Evolutionary conservation across 805 yeast species (phyloP), one percentile per base, ranked within the genome.

Genomic region (Wickerhamomyces silvicola): DNA sequence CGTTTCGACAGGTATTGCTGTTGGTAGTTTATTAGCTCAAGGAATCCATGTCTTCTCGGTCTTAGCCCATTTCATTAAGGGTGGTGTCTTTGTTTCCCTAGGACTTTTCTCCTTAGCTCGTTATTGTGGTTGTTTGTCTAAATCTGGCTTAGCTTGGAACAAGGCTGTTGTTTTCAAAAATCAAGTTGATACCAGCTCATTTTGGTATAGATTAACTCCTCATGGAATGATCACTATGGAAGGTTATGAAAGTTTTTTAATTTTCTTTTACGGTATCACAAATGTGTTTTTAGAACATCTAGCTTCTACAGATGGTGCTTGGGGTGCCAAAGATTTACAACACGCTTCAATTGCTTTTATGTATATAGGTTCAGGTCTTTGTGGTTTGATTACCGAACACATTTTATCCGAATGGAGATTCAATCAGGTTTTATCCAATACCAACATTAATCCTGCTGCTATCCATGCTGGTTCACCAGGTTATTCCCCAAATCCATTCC

Each of bases 11-110:
- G 78, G 77, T 33, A 20, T 59, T 13, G 84, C 86, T 6, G 78
- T 81, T 6, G 81, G 83, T 27, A 72, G 70, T 33, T 52, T 79
- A 24, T 57, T 87, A 48, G 97, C 95, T 24, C 60, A 72, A 56
- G 88, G 76, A 4, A 51, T 46, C 10, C 64, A 64, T 14, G 79
- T 88, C 10, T 90, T 85, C 62, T 86, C 85, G 46, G 57, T 90
- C 32, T 67, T 90, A 36, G 98, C 98, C 2, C 98, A 90, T 59
- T 85, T 86, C 70, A 90, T 90, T 56, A 90, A 90, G 58, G 98
- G 98, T 38, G 92, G 90, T 17, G 92, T 90, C 3, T 90, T 90
- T 52, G 68, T 86, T 37, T 41, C 67, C 5, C 61, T 82, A 24
- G 98, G 98, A 14, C 39, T 88, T 7, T 53, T 87, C 6, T 72